Conservation (phyloP, 2,329 filamentous ascomycete genomes). For the Monilinia polystroma region DNA sequence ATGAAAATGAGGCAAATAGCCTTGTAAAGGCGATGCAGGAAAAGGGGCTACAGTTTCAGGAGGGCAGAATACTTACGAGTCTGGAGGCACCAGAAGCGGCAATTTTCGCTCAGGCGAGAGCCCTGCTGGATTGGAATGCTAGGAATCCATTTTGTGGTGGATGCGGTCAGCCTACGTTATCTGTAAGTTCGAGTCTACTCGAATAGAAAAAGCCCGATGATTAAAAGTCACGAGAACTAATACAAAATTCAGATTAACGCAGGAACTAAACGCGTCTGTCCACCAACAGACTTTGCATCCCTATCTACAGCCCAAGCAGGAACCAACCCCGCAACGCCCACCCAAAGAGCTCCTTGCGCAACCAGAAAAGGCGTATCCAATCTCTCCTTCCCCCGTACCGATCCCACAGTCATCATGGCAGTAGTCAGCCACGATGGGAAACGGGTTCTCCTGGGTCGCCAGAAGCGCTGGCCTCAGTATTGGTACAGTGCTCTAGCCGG, state of each 20-base stretch:
- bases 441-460: constrained; percentile 70
- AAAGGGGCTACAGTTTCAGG: constrained; percentile 63
- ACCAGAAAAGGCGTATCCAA: constrained; percentile 87
- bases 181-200: constrained; percentile 48
- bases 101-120: constrained; percentile 84
- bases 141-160: constrained; percentile 90
- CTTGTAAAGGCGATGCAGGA: constrained; percentile 60
- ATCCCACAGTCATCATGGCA: constrained; percentile 87
- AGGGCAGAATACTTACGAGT: constrained; percentile 57
- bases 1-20: constrained; percentile 60
- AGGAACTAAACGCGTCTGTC: constrained; percentile 78
- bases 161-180: constrained; percentile 80
- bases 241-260: constrained; percentile 49
- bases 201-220: neutral
- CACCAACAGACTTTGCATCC: constrained; percentile 61
- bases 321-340: constrained; percentile 43
- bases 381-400: constrained; percentile 84
- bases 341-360: constrained; percentile 67
- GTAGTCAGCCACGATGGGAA: constrained; percentile 79
- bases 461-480: constrained; percentile 76
- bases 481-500: constrained; percentile 91
- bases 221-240: neutral
- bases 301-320: constrained; percentile 43
- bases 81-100: constrained; percentile 62
- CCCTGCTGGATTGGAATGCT: constrained; percentile 89